Evolutionary conservation across 1,284 basidiomycete species (phyloP).

Genomic region (Trichosporon asahii): DNA sequence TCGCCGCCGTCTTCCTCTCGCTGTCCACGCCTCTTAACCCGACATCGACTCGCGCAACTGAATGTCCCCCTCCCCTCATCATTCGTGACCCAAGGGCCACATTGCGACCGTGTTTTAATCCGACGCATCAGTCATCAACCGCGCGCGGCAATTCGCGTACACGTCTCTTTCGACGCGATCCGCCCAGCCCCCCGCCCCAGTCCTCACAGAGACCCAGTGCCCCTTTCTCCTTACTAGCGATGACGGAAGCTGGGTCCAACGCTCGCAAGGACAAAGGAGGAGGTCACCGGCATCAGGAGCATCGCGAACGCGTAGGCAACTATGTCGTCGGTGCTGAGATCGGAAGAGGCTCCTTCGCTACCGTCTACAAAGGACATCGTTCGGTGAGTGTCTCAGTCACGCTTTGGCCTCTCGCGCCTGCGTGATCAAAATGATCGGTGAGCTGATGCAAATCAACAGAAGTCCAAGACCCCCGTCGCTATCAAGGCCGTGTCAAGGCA

Average conservation of each 20-base stretch:
- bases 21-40: not conserved
- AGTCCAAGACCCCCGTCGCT: slow-evolving; percentile 72
- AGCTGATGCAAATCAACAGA: slow-evolving; percentile 54
- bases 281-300: slow-evolving; percentile 16
- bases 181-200: slow-evolving; percentile 5
- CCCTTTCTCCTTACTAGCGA: not conserved
- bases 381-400: slow-evolving; percentile 58
- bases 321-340: slow-evolving; percentile 58
- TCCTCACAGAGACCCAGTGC: not conserved
- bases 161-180: slow-evolving; percentile 1
- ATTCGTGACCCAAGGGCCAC: slow-evolving; percentile 7
- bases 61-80: not conserved
- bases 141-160: not conserved
- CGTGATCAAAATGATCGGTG: not conserved
- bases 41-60: not conserved
- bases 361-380: slow-evolving; percentile 89
- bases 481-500: slow-evolving; percentile 92
- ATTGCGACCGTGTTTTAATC: not conserved
- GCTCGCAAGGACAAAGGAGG: slow-evolving; percentile 24
- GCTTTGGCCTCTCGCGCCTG: not conserved
- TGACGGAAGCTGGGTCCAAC: slow-evolving; percentile 20
- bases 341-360: slow-evolving; percentile 83
- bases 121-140: not conserved
- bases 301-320: slow-evolving; percentile 52
- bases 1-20: not conserved